Conservation (phyloP, 352 stramenopile genomes). For the Globisporangium radiosum region DNA sequence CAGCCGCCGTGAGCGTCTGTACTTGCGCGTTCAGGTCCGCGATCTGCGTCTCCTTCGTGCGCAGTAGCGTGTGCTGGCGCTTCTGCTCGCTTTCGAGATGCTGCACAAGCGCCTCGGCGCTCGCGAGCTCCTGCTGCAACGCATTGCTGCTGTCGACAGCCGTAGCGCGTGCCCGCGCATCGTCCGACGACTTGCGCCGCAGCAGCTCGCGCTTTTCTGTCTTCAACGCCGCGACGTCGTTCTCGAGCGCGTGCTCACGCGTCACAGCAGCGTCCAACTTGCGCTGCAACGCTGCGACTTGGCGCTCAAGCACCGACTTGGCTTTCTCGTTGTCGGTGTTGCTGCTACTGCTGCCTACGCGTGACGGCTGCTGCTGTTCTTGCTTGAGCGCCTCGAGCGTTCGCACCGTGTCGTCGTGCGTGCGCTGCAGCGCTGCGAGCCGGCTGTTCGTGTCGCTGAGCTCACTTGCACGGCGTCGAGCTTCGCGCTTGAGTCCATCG, state of each 20-base stretch:
- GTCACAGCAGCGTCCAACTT: constrained; percentile 22
- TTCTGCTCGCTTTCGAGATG: constrained; percentile 40
- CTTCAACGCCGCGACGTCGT: constrained; percentile 31
- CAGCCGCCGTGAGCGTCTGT: constrained; percentile 9
- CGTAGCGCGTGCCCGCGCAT: background rate
- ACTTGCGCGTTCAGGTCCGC: constrained; percentile 29
- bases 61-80: constrained; percentile 33
- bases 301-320: constrained; percentile 10
- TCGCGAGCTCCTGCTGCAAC: constrained; percentile 22
- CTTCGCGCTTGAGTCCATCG: constrained; percentile 15
- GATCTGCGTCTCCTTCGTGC: constrained; percentile 39
- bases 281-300: constrained; percentile 21
- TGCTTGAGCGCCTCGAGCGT: constrained; percentile 4
- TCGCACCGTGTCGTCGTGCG: constrained; percentile 21
- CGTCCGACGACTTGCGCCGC: constrained; percentile 20
- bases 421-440: constrained; percentile 17
- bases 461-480: constrained; percentile 13
- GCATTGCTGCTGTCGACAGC: constrained; percentile 12
- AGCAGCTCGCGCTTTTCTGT: constrained; percentile 38
- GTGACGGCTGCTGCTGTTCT: too few species aligned
- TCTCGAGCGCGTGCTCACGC: constrained; percentile 23
- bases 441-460: constrained; percentile 15
- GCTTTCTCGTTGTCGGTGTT: constrained; percentile 2
- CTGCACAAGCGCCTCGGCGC: constrained; percentile 28
- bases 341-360: background rate